Evolutionary conservation across 208 protist species (phyloP), one percentile per base, ranked within the genome.

Genomic region (Tritrichomonas musculus): DNA sequence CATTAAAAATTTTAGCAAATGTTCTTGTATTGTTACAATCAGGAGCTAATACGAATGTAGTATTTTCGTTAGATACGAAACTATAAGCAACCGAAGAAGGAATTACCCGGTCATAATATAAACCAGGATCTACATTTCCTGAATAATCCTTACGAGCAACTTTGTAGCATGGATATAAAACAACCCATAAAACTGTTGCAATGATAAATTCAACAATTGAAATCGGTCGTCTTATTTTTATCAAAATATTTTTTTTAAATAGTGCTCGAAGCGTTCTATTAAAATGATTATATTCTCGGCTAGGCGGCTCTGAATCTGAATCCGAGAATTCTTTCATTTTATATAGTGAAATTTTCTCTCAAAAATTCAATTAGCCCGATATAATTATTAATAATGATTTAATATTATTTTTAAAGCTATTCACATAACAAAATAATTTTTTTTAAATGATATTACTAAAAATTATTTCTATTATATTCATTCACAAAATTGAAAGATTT

Each of bases 201-300:
- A 84, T 84, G 9, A 84, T 53, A n/a, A 53, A 84, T 84, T 84
- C 73, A 53, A 84, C 22, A 44, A 84, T 84, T 53, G 73, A 53
- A 22, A n/a, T 44, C 17, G 27, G 5, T 53, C 53, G 73, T 53
- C 73, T 8, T 22, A 53, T 4, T 53, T 84, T 84, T 25, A 84
- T 84, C 1, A 84, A 17, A 33, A 33, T 53, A 3, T 49, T 13
- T 44, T 84, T 84, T n/a, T 84, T 84, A 53, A 84, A 84, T 4
- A 84, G 25, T 20, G 27, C 73, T 5, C 36, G 36, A 44, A 84
- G 41, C 1, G 36, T 49, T 14, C 73, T 11, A 17, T 4, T 13
- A n/a, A 84, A 84, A 2, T 11, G n/a, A n/a, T n/a, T n/a, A n/a
- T n/a, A n/a, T n/a, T n/a, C n/a, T n/a, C n/a, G n/a, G n/a, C n/a